These are phyloP conservation scores for Furcasterigmium furcatum DNA, from an alignment of 2,329 filamentous ascomycete species.

Conservation along the genomic window DNA sequence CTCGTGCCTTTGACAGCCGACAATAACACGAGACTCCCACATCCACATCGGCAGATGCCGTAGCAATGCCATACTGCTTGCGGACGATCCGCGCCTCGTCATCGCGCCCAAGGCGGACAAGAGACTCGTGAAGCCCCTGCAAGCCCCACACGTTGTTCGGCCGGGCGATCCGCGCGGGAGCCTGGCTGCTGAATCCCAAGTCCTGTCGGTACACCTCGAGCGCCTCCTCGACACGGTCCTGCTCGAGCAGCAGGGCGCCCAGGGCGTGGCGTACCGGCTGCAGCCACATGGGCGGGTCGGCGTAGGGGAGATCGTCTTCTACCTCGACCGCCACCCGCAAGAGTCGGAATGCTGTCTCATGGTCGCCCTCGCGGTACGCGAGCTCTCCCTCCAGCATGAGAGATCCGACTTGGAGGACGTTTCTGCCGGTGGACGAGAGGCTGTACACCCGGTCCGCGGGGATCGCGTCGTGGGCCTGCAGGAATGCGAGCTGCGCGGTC, in stretches of 20 bases:
- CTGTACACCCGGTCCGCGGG: slow-evolving; percentile 63
- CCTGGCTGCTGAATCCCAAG: slow-evolving; percentile 53
- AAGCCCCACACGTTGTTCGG: slow-evolving; percentile 73
- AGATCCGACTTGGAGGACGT: slow-evolving; percentile 61
- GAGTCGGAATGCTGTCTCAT: slow-evolving; percentile 55
- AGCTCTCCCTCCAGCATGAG: slow-evolving; percentile 73
- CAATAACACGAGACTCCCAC: slow-evolving; percentile 58
- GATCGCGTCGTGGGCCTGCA: slow-evolving; percentile 45
- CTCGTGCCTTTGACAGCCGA: slow-evolving; percentile 4
- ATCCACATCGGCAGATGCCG: slow-evolving; percentile 56
- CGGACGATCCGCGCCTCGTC: slow-evolving; percentile 26
- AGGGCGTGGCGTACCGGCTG: slow-evolving; percentile 70
- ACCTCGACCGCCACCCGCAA: slow-evolving; percentile 54
- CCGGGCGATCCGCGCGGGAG: slow-evolving; percentile 64
- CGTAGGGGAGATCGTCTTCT: slow-evolving; percentile 64
- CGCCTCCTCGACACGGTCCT: slow-evolving; percentile 55
- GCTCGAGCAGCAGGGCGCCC: slow-evolving; percentile 66
- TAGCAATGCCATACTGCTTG: slow-evolving; percentile 44
- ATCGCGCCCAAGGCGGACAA: slow-evolving; percentile 47
- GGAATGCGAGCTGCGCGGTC: slow-evolving; percentile 47
- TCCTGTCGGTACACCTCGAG: slow-evolving; percentile 57
- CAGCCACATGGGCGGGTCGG: slow-evolving; percentile 70
- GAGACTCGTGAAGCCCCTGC: slow-evolving; percentile 70
- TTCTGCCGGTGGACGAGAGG: slow-evolving; percentile 56
- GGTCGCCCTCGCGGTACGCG: slow-evolving; percentile 62